Percentiles rank a stretch among this genome's conserved stretches.
These are phyloP conservation scores for Stachybotrys chlorohalonatus DNA, from an alignment of 2,329 filamentous ascomycete genomes.

Conservation along the genomic window DNA sequence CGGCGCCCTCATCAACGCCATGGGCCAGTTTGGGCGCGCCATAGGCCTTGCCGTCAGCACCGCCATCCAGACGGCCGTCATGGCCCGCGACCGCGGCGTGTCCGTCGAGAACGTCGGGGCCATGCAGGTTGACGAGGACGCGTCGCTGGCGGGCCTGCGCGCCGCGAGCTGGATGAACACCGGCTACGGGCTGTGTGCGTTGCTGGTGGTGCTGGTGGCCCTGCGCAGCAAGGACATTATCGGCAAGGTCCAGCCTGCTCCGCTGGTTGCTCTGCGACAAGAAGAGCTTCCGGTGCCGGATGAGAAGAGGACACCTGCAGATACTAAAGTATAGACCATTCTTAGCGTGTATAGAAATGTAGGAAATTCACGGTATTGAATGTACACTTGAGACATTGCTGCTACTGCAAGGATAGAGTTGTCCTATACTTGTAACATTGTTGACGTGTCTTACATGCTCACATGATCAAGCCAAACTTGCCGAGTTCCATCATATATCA, in stretches of 20 bases:
- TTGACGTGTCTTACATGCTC: no score
- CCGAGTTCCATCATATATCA: no score
- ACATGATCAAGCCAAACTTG: no score
- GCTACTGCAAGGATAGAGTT: no score
- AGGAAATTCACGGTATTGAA: no score
- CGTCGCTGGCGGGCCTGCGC: conserved; percentile 38
- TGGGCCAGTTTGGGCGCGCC: conserved; percentile 55
- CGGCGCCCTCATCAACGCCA: conserved; percentile 58
- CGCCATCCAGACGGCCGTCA: conserved; percentile 54
- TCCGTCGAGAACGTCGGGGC: conserved; percentile 33
- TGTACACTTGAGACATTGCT: no score
- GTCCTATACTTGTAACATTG: no score
- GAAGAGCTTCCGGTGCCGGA: conserved; percentile 3
- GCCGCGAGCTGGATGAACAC: conserved; percentile 45
- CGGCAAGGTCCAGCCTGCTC: conserved; percentile 23
- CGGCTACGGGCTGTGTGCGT: conserved; percentile 31
- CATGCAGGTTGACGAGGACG: conserved; percentile 30
- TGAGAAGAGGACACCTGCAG: neutral
- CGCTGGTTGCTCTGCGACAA: neutral
- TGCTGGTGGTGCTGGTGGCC: conserved; percentile 33
- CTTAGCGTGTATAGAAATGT: no score
- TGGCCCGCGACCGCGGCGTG: conserved; percentile 37
- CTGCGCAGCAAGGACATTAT: conserved; percentile 46
- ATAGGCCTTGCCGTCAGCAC: conserved; percentile 59
- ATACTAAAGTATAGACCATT: no score